Conservation (phyloP, 1,284 basidiomycete species). For the Lignosus rhinocerotis region DNA sequence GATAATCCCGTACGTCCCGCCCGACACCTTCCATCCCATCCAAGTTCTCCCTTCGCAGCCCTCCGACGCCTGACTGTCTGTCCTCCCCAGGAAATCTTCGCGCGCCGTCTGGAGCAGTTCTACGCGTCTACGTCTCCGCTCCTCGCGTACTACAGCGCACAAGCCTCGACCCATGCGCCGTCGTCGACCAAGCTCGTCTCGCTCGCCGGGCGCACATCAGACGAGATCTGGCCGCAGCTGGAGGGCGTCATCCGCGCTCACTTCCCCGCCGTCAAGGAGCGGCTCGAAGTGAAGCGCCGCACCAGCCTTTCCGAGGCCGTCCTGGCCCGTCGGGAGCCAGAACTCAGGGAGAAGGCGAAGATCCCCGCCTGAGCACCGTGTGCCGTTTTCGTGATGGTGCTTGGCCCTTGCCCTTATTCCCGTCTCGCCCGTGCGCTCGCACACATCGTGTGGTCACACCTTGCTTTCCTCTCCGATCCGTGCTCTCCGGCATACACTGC, state of each 20-base stretch:
- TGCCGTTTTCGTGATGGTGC: not conserved
- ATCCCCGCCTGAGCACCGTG: not conserved
- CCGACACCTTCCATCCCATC: too few species aligned
- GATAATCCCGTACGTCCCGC: slow-evolving; percentile 77
- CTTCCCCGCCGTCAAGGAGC: slow-evolving; percentile 59
- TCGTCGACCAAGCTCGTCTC: slow-evolving; percentile 60
- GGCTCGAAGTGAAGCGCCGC: slow-evolving; percentile 44
- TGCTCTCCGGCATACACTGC: not conserved
- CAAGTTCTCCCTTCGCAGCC: slow-evolving; percentile 3
- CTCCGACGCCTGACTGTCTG: slow-evolving; percentile 1
- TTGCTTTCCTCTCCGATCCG: not conserved
- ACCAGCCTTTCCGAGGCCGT: slow-evolving; percentile 53
- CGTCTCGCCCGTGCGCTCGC: not conserved
- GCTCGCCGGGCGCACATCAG: slow-evolving; percentile 81
- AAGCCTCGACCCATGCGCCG: slow-evolving; percentile 21
- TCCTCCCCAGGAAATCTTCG: slow-evolving; percentile 82
- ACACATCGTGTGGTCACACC: not conserved
- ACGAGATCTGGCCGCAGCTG: slow-evolving; percentile 91
- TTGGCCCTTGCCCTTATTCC: not conserved
- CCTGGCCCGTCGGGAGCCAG: slow-evolving; percentile 27
- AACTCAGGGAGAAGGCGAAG: slow-evolving; percentile 10
- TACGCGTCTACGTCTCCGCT: slow-evolving; percentile 89
- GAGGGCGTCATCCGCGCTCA: slow-evolving; percentile 57
- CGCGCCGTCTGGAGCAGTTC: slow-evolving; percentile 79
- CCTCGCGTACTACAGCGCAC: slow-evolving; percentile 70